Evolutionary conservation across 176 grass and related monocot species (phyloP), one percentile per base, ranked within the genome.

Genomic region (Rhynchospora tenuis): DNA sequence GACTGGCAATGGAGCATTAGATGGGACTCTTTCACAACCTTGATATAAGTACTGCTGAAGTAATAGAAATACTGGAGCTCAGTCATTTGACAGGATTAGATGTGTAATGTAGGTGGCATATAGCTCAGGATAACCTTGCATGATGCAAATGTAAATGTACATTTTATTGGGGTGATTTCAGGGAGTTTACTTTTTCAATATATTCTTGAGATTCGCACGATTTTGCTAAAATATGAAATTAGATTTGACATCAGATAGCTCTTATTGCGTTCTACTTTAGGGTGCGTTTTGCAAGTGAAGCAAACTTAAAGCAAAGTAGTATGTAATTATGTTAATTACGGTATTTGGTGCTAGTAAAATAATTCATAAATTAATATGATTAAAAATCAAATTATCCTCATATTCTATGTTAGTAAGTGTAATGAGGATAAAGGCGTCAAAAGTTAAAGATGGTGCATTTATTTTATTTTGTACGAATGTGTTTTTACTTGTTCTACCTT

Each of bases 1-100:
- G 20, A 33, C 65, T 46, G 59, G 56, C 61, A 77, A 81, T 60
- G 50, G 78, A 81, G 60, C 59, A 50, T 50, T 68, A 38, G 60
- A 65, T 81, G 59, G 79, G 80, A 4, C 24, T 46, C 29, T 26
- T n/a, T 77, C 26, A 28, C 24, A 77, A 52, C 11, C 7, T 77
- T 7, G 23, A 17, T 28, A 19, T 77, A 77, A 48, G 73, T 56
- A 77, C 73, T 55, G 23, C 23, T 77, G 24, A 31, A 77, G 26
- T 28, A 17, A 77, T 54, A 38, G 73, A 56, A 47, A 29, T 77
- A 33, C 48, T 29, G 24, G 24, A 56, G 48, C 24, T 56, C 48
- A 77, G 13, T 29, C 23, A 6, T 11, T 33, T 56, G 73, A 56
- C 24, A 76, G 15, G 50, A 56, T 77, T 56, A 77, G 73, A 56